Evolutionary conservation across 2,329 filamentous ascomycete species (phyloP), one percentile per base, ranked within the genome.

Genomic region (Apiospora rasikravindrae): DNA sequence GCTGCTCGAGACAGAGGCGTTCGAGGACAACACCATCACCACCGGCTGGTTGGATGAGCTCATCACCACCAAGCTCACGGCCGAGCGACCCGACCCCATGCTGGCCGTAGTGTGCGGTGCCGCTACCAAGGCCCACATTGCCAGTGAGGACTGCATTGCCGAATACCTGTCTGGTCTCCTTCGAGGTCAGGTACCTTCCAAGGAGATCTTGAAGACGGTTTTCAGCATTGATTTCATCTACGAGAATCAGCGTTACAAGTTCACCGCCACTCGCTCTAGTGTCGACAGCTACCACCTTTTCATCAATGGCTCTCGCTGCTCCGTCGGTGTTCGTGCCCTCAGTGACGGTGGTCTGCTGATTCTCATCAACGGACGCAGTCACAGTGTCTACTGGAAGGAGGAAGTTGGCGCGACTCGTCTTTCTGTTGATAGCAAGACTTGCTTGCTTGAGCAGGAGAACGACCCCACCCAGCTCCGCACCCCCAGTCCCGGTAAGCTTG

Each of bases 301-400:
- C 88, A 97, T 98, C 88, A 99, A 99, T 82, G 96, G 96, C 73
- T 98, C 96, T 77, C 98, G 97, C 86, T 97, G 94, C 84, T 92
- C 94, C 8, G 94, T 98, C 71, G 96, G 96, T 79, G 93, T 99
- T 71, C 93, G 96, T 78, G 93, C 95, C 69, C 90, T 99, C 76
- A 95, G 94, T 76, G 96, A 99, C 78, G 96, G 96, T 82, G 96
- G 96, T 82, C 90, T 99, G 14, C 89, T 99, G 71, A 91, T 99
- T 75, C 90, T 99, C 26, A 90, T 99, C 61, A 92, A 93, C 79
- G 96, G 96, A 73, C 94, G 94, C 83, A 97, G 94, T 77, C 96
- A 99, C 91, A 99, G 96, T 80, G 92, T 98, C 74, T 99, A 99
- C 90, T 99, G 96, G 96, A 98, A 98, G 86, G 96, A 99, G 81